Base-by-base conservation (phyloP, 2,329 filamentous ascomycete genomes). In the Colletotrichum cereale region DNA sequence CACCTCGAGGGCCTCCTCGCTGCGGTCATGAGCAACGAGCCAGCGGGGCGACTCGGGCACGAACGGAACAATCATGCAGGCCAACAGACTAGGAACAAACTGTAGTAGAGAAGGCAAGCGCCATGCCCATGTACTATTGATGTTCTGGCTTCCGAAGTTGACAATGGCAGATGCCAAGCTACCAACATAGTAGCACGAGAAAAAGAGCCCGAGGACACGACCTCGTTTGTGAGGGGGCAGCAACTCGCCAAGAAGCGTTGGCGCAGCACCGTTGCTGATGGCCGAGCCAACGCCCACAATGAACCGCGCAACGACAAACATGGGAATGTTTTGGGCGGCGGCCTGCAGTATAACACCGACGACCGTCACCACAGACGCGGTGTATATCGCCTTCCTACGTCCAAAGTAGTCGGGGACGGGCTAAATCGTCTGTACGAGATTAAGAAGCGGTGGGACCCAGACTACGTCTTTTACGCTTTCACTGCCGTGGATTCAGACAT, bases 201-300 rank as follows among this genome's bases (percentile, higher is more conserved):
- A 71, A 56, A 65, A 74, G 60, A 53, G 72, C 31, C 67, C 63
- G 66, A 73, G 72, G 66, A 74, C 62, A 7, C 56, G 62, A 7
- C 73, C 74, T 2, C 77, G 76, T 50, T 74, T 72, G 2, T 67
- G 69, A 3, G 76, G 74, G 0, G 85, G 80, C 63, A 86, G 85
- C 0, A 84, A 84, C 77, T 89, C 87, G 2, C 83, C 82, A 3
- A 89, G 79, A 62, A 86, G 86, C 0, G 86, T 83, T 0, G 81
- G 80, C 2, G 81, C 85, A 1, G 84, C 83, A 24, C 85, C 81
- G 16, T 80, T 81, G 1, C 83, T 82, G 11, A 85, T 75, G 2
- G 79, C 81, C 5, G 75, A 78, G 3, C 86, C 86, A 44, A 86
- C 80, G 0, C 86, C 86, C 2, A 88, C 76, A 5, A 87, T 78